Base-by-base conservation (phyloP, 306 rosid genomes). In the Castanopsis chinensis region DNA sequence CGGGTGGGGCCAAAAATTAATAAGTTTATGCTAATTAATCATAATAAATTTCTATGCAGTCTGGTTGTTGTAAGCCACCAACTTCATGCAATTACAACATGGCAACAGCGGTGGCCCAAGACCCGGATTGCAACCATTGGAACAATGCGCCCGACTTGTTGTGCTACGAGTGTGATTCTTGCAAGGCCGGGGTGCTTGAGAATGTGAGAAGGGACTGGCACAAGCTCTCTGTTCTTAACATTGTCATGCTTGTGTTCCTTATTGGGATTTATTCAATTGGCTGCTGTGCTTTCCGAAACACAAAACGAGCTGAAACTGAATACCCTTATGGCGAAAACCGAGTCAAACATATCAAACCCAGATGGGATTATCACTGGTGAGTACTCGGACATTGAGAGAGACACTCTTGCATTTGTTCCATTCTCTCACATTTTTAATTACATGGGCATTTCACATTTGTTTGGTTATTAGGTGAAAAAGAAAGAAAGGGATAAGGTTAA, bases 31-130 rank as follows among this genome's bases (percentile, higher is more conserved):
- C 53, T 49, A 49, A 49, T 49, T 17, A 8, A 17, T 2, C 13
- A 5, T 4, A 0, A 15, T 15, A 41, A 12, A 12, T 65, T 1
- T 19, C 14, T 2, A 11, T 80, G 82, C 83, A 95, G 98, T 93
- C 96, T 4, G 98, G 99, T 59, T 96, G 99, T 41, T 96, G 99
- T 82, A 96, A 93, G 67, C 97, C 98, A 18, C 98, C 98, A 60
- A 87, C 92, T 1, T 58, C 91, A 0, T 93, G 99, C 86, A 89
- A 53, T 69, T 93, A 93, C 90, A 86, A 82, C 88, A 52, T 63
- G 72, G 80, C 77, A 27, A 33, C 79, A 13, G 68, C 83, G 78
- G 83, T 72, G 61, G 67, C 23, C 3, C 96, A 91, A 83, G 98
- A 96, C 45, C 85, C 88, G 0, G 99, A 96, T 79, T 96, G 99